These are phyloP conservation scores for Hypoxylon intermedium DNA, from an alignment of 495 filamentous ascomycete genomes.

Conservation along the genomic window DNA sequence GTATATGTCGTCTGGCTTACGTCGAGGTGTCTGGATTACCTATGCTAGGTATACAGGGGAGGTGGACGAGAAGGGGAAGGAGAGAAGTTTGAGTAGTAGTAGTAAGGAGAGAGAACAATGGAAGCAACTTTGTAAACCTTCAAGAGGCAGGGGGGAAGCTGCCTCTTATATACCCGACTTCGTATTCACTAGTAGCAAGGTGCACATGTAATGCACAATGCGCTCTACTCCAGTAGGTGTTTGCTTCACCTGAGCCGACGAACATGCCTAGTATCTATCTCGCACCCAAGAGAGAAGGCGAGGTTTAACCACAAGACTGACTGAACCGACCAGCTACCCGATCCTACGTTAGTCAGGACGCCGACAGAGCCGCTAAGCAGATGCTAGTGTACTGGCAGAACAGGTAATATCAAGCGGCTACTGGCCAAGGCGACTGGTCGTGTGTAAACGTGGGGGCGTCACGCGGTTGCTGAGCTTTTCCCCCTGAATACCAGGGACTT, in stretches of 20 bases:
- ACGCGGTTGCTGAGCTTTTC: slow-evolving; percentile 27
- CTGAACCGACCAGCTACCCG: slow-evolving; percentile 23
- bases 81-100: neutral
- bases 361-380: slow-evolving; percentile 31
- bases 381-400: slow-evolving; percentile 18
- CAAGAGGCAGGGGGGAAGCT: slow-evolving; percentile 8
- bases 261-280: slow-evolving; percentile 9
- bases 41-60: slow-evolving; percentile 3
- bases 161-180: slow-evolving; percentile 21
- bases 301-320: slow-evolving; percentile 28
- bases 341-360: slow-evolving; percentile 22
- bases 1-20: neutral
- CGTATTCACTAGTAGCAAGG: neutral
- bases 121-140: slow-evolving; percentile 20
- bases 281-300: neutral
- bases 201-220: slow-evolving; percentile 6
- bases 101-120: slow-evolving; percentile 7
- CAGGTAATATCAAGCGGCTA: slow-evolving; percentile 25
- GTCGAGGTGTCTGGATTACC: too few species aligned
- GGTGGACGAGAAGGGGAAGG: neutral
- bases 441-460: slow-evolving; percentile 26
- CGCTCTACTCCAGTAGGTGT: too few species aligned
- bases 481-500: slow-evolving; percentile 13
- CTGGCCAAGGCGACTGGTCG: slow-evolving; percentile 6
- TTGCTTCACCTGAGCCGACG: slow-evolving; percentile 20